These are phyloP conservation scores for Neospermospora avenae DNA, from an alignment of 2,329 filamentous ascomycete species.

Conservation along the genomic window DNA sequence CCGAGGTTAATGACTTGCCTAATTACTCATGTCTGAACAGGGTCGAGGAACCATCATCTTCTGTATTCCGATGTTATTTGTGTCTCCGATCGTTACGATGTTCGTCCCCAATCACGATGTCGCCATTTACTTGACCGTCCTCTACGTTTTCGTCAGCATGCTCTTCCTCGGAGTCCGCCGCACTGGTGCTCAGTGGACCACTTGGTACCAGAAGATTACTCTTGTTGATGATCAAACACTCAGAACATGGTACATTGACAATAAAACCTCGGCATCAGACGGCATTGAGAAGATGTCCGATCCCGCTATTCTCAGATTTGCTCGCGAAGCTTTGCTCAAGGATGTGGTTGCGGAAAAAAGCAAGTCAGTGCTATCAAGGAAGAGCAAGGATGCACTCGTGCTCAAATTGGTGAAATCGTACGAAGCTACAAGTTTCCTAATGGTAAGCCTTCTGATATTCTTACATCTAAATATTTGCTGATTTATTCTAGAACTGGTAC, in stretches of 20 bases:
- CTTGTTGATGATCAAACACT: slow-evolving; percentile 48
- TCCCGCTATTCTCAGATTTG: slow-evolving; percentile 45
- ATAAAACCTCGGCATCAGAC: slow-evolving; percentile 22
- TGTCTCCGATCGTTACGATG: slow-evolving; percentile 54
- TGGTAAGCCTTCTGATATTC: slow-evolving; percentile 13
- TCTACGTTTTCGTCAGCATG: slow-evolving; percentile 50
- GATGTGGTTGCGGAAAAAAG: slow-evolving; percentile 45
- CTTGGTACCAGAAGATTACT: slow-evolving; percentile 51
- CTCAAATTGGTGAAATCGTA: slow-evolving; percentile 37
- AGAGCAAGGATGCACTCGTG: slow-evolving; percentile 45
- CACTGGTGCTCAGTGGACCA: slow-evolving; percentile 55
- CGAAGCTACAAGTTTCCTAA: slow-evolving; percentile 16
- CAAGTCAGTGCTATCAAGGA: slow-evolving; percentile 41
- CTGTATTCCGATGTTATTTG: slow-evolving; percentile 52
- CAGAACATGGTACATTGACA: slow-evolving; percentile 45
- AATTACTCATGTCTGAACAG: slow-evolving; percentile 43
- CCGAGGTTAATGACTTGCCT: neutral
- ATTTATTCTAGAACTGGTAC: slow-evolving; percentile 46
- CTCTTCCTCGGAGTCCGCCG: slow-evolving; percentile 52
- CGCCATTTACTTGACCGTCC: slow-evolving; percentile 51
- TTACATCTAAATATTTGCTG: neutral
- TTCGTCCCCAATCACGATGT: slow-evolving; percentile 51
- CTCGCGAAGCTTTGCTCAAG: slow-evolving; percentile 43
- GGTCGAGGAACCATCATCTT: slow-evolving; percentile 41
- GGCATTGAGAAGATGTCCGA: slow-evolving; percentile 22